These are phyloP conservation scores for Venturiaceae sp. DNA, from an alignment of 2,329 filamentous ascomycete genomes.

Conservation along the genomic window DNA sequence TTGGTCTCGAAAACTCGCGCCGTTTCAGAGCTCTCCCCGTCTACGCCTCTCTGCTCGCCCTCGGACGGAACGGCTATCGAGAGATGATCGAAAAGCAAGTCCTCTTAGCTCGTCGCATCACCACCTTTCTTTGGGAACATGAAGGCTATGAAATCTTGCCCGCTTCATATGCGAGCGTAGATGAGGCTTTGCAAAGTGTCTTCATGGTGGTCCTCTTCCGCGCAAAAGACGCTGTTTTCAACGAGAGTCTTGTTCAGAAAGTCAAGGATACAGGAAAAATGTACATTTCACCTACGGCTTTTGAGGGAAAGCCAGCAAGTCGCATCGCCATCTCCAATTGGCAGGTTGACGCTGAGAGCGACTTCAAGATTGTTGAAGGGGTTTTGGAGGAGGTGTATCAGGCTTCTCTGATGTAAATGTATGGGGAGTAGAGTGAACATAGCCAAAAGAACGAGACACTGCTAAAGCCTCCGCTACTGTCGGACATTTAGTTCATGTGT, in stretches of 20 bases:
- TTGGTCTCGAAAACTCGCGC: slow-evolving; percentile 84
- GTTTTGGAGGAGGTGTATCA: slow-evolving; percentile 43
- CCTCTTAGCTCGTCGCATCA: slow-evolving; percentile 57
- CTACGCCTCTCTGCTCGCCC: slow-evolving; percentile 68
- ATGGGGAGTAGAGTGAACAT: too few species aligned
- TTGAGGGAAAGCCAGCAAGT: slow-evolving; percentile 63
- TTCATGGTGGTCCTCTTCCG: slow-evolving; percentile 71
- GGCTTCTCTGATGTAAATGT: too few species aligned
- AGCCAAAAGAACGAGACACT: too few species aligned
- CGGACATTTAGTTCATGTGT: too few species aligned
- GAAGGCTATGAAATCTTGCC: slow-evolving; percentile 60
- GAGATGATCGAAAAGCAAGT: slow-evolving; percentile 66
- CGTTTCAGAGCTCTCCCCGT: slow-evolving; percentile 86
- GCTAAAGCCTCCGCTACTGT: too few species aligned
- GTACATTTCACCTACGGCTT: slow-evolving; percentile 74
- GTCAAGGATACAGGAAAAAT: slow-evolving; percentile 69
- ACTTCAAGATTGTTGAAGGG: slow-evolving; percentile 53
- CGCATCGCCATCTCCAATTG: slow-evolving; percentile 84
- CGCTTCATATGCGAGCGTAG: slow-evolving; percentile 15
- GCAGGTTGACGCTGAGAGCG: slow-evolving; percentile 60
- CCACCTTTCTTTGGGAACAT: slow-evolving; percentile 51
- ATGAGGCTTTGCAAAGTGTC: slow-evolving; percentile 39
- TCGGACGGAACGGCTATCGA: slow-evolving; percentile 60
- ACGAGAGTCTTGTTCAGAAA: slow-evolving; percentile 53
- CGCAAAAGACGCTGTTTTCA: slow-evolving; percentile 55